These are phyloP conservation scores for Amphichorda felina DNA, from an alignment of 2,329 filamentous ascomycete species.

Conservation along the genomic window DNA sequence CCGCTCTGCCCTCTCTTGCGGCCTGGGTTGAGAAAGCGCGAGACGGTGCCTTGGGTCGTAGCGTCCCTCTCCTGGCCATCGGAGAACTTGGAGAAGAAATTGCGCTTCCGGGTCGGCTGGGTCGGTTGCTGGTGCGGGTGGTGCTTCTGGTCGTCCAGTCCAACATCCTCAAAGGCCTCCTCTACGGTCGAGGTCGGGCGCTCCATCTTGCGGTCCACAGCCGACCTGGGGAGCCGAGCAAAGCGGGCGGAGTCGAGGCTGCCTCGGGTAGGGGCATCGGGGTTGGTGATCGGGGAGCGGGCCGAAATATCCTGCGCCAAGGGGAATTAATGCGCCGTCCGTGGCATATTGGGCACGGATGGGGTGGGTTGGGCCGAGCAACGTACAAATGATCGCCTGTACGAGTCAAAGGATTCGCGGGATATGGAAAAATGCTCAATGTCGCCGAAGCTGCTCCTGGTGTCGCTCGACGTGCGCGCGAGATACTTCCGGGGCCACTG, in stretches of 20 bases:
- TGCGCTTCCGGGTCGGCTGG: constrained; percentile 36
- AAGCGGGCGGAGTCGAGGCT: constrained; percentile 68
- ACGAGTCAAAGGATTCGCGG: constrained; percentile 93
- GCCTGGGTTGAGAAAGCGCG: constrained; percentile 56
- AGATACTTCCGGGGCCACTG: constrained; percentile 57
- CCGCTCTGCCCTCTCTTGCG: constrained; percentile 57
- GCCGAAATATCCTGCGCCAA: constrained; percentile 74
- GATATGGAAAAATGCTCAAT: constrained; percentile 94
- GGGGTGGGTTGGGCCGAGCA: background rate
- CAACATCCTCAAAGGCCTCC: constrained; percentile 83
- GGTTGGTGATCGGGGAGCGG: constrained; percentile 58
- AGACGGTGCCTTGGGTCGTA: constrained; percentile 24
- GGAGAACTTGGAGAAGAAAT: constrained; percentile 68
- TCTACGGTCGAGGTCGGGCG: constrained; percentile 56
- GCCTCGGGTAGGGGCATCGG: constrained; percentile 54
- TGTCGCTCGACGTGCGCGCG: constrained; percentile 42
- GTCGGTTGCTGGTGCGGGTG: constrained; percentile 1
- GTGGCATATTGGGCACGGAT: background rate
- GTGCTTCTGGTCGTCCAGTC: constrained; percentile 62
- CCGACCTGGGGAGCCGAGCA: constrained; percentile 49
- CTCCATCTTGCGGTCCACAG: constrained; percentile 45
- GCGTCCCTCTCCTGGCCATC: constrained; percentile 33
- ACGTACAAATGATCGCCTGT: constrained; percentile 84
- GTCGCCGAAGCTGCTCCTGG: constrained; percentile 55
- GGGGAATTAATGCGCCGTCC: constrained; percentile 47